Percentiles rank a stretch among this genome's conserved stretches.
These are phyloP conservation scores for Quercus wislizeni DNA, from an alignment of 306 rosid genomes.

Conservation along the genomic window DNA sequence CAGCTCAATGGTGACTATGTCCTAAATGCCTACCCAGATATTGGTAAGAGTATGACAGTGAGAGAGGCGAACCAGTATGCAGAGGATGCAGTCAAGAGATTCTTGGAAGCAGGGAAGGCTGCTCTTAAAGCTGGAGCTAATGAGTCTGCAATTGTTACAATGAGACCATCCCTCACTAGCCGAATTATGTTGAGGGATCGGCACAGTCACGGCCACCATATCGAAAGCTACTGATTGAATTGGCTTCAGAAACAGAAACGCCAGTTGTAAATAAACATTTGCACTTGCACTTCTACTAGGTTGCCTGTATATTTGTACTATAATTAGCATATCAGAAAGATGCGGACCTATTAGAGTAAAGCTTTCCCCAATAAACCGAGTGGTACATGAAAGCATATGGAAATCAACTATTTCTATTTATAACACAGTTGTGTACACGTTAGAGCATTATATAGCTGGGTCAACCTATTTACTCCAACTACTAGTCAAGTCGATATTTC, in stretches of 20 bases:
- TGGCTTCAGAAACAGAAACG: not conserved
- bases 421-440: not conserved
- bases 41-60: conserved; percentile 73
- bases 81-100: conserved; percentile 91
- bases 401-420: not conserved
- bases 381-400: not conserved
- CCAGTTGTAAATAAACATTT: conserved; percentile 20
- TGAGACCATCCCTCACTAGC: conserved; percentile 93
- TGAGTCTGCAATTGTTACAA: conserved; percentile 76
- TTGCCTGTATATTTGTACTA: not conserved
- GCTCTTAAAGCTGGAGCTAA: conserved; percentile 89
- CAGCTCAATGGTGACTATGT: conserved; percentile 90
- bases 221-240: conserved; percentile 40
- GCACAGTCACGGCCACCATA: not conserved
- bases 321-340: not conserved
- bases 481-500: too few relatives aligned
- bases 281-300: too few relatives aligned
- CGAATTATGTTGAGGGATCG: conserved; percentile 37
- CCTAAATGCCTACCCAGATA: conserved; percentile 70
- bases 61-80: conserved; percentile 80
- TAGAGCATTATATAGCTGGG: too few relatives aligned
- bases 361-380: not conserved
- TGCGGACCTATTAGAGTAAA: not conserved
- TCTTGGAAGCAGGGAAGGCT: conserved; percentile 79
- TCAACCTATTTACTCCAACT: too few relatives aligned